Percentiles rank a stretch among this genome's conserved stretches.
phyloP scores from a whole-genome alignment of 2,329 filamentous ascomycete species.

The Trichoderma sp. region DNA sequence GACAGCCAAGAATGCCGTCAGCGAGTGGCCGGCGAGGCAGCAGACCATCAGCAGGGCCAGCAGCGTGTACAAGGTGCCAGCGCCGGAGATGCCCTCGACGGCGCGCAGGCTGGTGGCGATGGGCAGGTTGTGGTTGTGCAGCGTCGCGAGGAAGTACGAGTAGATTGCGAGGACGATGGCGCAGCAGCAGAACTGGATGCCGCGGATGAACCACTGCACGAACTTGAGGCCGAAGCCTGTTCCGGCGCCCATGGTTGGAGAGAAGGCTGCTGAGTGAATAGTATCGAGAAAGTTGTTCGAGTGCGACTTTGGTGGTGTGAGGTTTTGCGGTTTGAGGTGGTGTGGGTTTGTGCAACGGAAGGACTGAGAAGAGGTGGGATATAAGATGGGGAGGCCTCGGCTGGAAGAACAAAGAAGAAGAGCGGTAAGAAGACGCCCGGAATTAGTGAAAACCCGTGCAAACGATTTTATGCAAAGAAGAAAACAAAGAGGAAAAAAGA shows the following conservation, averaged over 20 bases:
- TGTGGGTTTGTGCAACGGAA: neutral
- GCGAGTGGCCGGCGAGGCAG: constrained; percentile 69
- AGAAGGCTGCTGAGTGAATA: too few relatives aligned
- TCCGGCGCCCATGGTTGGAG: constrained; percentile 32
- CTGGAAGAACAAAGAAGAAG: neutral
- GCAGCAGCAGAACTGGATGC: constrained; percentile 69
- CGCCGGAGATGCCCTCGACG: constrained; percentile 74
- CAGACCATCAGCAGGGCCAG: constrained; percentile 72
- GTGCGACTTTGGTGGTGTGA: neutral
- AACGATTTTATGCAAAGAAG: neutral
- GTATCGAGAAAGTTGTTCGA: too few relatives aligned
- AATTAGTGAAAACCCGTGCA: neutral
- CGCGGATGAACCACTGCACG: constrained; percentile 67
- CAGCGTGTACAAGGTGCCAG: constrained; percentile 70
- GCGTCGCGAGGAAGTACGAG: constrained; percentile 78
- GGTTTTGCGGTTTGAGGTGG: neutral
- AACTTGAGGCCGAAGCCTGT: constrained; percentile 59
- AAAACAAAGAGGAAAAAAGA: neutral
- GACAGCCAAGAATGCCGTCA: constrained; percentile 71
- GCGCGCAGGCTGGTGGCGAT: constrained; percentile 67
- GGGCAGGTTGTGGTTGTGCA: constrained; percentile 59
- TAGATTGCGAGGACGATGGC: constrained; percentile 74
- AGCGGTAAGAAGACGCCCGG: neutral
- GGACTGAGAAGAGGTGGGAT: neutral
- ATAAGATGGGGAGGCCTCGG: neutral